A percentile compares a stretch with the other conserved stretches of the same genome.
Conservation (phyloP, 1,284 basidiomycete species). For the Ceratobasidium theobromae region DNA sequence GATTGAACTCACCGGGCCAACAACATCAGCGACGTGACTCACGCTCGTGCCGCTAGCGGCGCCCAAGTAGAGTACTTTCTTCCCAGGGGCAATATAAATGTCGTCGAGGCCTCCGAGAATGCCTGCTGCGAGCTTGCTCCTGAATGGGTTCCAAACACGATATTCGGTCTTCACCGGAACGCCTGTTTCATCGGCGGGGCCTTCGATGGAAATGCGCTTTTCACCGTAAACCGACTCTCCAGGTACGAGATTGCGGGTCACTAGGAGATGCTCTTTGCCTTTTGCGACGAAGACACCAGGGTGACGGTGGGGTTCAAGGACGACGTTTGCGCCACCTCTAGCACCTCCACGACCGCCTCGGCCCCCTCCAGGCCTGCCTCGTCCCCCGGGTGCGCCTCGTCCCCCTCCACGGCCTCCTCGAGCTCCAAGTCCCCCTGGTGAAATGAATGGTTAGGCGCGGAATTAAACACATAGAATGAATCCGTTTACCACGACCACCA, state of each 20-base stretch:
- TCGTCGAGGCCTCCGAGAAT: conserved; percentile 94
- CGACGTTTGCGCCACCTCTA: conserved; percentile 66
- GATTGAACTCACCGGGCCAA: conserved; percentile 75
- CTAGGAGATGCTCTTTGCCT: conserved; percentile 94
- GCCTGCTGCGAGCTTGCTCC: conserved; percentile 95
- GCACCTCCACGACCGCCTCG: conserved; percentile 57
- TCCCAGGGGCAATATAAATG: conserved; percentile 91
- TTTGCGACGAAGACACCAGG: conserved; percentile 92
- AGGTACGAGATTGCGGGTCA: conserved; percentile 97
- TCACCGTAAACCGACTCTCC: conserved; percentile 99
- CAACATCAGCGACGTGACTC: conserved; percentile 97
- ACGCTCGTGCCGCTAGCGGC: conserved; percentile 97
- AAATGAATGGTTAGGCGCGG: conserved; percentile 12
- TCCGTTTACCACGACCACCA: conserved; percentile 38
- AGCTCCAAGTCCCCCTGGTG: conserved; percentile 38
- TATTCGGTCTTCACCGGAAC: conserved; percentile 90
- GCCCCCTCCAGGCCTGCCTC: conserved; percentile 46
- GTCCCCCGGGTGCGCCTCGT: conserved; percentile 31
- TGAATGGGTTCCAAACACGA: conserved; percentile 99
- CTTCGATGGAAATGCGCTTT: conserved; percentile 88
- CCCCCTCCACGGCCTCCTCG: conserved; percentile 39
- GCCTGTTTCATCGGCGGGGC: conserved; percentile 57
- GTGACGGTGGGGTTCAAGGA: conserved; percentile 96
- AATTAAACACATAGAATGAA: background rate
- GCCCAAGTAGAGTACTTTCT: conserved; percentile 97